Base-by-base conservation (phyloP, 176 grass and related monocot genomes). In the Oryza brachyantha region DNA sequence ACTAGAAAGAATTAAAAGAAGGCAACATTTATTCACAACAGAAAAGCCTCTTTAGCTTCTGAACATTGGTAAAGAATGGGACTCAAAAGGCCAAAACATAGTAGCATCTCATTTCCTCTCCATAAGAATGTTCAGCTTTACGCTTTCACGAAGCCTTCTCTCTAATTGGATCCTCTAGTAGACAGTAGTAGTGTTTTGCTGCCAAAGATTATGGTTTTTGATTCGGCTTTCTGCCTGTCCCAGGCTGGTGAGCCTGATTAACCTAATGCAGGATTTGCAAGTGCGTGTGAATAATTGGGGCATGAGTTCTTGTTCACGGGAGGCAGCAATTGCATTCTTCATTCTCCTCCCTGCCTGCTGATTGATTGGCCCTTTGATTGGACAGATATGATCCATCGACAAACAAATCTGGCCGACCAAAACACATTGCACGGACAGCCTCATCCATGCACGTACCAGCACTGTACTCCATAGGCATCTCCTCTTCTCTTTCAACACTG, bases 21-120 rank as follows among this genome's bases (percentile, higher is more conserved):
- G 32, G 68, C 86, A 36, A 45, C 61, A 74, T 34, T 57, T 24
- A 10, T 79, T 74, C 75, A 21, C 74, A 36, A n/a, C 60, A 35
- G 11, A 38, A 84, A 83, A 88, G 74, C 80, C 11, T 29, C 10
- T 61, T 37, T 27, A 26, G 46, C 21, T 34, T 8, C 38, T 41
- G 41, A 76, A 61, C 8, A 38, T n/a, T 57, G n/a, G n/a, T 24
- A 10, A 8, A 8, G 48, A 9, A 22, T 34, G 65, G 32, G 32
- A 42, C 60, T n/a, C n/a, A n/a, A n/a, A n/a, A n/a, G n/a, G n/a
- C 19, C 58, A 55, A 79, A 27, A 72, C 16, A 26, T 39, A 25
- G 55, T 46, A 1, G 12, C 54, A 66, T 42, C 45, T 10, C 52
- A 57, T 24, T 21, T 13, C 31, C 19, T 84, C 80, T 68, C 48